Base-by-base conservation (phyloP, 1,284 basidiomycete species). In the Ustilago crameri region DNA sequence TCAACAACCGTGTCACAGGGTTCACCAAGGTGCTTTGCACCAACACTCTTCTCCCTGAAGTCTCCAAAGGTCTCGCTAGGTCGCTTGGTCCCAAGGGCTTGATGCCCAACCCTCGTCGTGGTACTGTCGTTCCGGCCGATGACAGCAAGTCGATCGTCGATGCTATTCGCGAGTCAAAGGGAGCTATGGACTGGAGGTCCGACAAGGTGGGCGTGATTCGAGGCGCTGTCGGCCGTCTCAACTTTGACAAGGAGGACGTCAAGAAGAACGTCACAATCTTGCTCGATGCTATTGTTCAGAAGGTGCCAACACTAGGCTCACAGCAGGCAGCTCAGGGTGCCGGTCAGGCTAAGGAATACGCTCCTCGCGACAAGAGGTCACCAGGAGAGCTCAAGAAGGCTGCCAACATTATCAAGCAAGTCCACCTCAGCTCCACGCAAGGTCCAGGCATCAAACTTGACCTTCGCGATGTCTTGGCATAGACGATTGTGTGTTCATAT, bases 81-180 rank as follows among this genome's bases (percentile, higher is more conserved):
- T 89, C 93, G 62, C 87, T 98, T 24, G 96, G 95, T 80, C 95
- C 93, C 41, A 90, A 93, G 64, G 95, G 95, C 66, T 85, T 98
- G 52, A 98, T 98, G 93, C 95, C 95, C 15, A 92, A 91, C 9
- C 91, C 91, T 66, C 91, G 95, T 84, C 88, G 95, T 71, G 95
- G 95, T 3, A 96, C 95, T 0, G 95, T 98, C 9, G 79, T 76
- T 2, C 92, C 92, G 0, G 91, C 93, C 53, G 92, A 95, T 62
- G 87, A 96, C 57, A 89, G 86, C 15, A 89, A 89, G 15, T 72
- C 76, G 24, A 80, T 83, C 61, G 40, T 69, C 15, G 44, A 53
- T 20, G 93, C 91, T 61, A 90, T 98, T 61, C 87, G 88, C 74
- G 89, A 90, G 62, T 88, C 95, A 26, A 89, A 90, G 53, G 92